A percentile compares a stretch with the other conserved stretches of the same genome.
These are phyloP conservation scores for Xylaria telfairii DNA, from an alignment of 495 filamentous ascomycete genomes.

Conservation along the genomic window DNA sequence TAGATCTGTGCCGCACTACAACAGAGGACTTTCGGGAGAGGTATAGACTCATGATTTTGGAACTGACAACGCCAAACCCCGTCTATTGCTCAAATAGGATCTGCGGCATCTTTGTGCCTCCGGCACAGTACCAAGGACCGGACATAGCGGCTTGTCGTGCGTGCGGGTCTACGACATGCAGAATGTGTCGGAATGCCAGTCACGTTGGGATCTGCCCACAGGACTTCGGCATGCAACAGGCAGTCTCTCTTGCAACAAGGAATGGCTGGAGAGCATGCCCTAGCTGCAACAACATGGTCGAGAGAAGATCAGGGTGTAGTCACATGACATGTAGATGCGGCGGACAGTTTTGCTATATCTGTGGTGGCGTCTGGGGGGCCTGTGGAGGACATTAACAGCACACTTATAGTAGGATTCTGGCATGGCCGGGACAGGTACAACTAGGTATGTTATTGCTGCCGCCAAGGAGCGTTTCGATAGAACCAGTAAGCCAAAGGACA, in stretches of 20 bases:
- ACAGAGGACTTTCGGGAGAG: neutral
- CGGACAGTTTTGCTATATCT: slow-evolving; percentile 8
- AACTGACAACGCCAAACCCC: neutral
- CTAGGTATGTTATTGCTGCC: neutral
- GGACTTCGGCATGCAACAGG: slow-evolving; percentile 1
- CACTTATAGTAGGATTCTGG: neutral
- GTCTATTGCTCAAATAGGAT: slow-evolving; percentile 5
- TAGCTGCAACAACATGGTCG: slow-evolving; percentile 6
- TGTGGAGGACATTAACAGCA: neutral
- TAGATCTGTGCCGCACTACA: neutral
- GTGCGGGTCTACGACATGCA: slow-evolving; percentile 6
- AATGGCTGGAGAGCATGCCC: neutral
- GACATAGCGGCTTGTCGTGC: slow-evolving; percentile 4
- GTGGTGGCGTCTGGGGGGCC: slow-evolving; percentile 5
- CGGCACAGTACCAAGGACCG: neutral
- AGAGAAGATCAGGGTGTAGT: neutral
- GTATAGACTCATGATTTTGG: slow-evolving; percentile 4
- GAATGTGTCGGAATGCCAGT: slow-evolving; percentile 5
- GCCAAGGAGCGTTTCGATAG: neutral
- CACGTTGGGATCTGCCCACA: slow-evolving; percentile 9
- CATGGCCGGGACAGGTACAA: neutral
- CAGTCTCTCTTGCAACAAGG: neutral
- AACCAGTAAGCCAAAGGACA: neutral
- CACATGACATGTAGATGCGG: slow-evolving; percentile 17
- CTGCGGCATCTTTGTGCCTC: slow-evolving; percentile 4